Base-by-base conservation (phyloP, 352 stramenopile species). In the Phytopythium aichiense region DNA sequence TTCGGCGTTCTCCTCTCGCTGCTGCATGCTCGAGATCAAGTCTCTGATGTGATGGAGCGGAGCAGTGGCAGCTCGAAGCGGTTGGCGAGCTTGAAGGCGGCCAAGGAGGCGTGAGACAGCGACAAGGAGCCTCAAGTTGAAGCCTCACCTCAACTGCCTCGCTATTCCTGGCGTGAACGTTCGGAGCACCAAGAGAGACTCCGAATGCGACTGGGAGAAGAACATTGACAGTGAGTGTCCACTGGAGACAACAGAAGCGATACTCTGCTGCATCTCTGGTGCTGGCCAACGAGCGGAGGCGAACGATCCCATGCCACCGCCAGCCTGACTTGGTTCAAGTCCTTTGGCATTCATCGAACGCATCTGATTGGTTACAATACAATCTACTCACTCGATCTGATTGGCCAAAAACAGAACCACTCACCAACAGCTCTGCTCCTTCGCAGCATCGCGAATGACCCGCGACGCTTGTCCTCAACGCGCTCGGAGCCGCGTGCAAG, bases 81-180 rank as follows among this genome's bases (percentile, higher is more conserved):
- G 42, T 49, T 49, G 16, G 20, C 11, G 6, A 15, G 20, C 13
- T 28, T 8, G 6, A 25, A 13, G 42, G 9, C 15, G 15, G 38
- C 5, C 38, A 9, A 45, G 38, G 16, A 45, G 16, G 38, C 38
- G 38, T 45, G 38, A n/a, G 38, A 45, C 38, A 45, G 35, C 35
- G 35, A 40, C 7, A 7, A 40, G 35, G 35, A 40, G 28, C 35
- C 35, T 7, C 38, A n/a, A 45, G 16, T n/a, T 31, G 28, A 31
- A 31, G 28, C 28, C 28, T 2, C 28, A 31, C 2, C 38, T 45
- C 38, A n/a, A 49, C 13, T 49, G 42, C 42, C 18, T 5, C 20
- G 40, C 42, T 49, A 49, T 49, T 49, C 20, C 22, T 49, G 22
- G 20, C 42, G 42, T 49, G 42, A 49, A 49, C 42, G 42, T 49